Evolutionary conservation across 352 stramenopile genomes (phyloP).

Genomic region (Elongisporangium senticosum): DNA sequence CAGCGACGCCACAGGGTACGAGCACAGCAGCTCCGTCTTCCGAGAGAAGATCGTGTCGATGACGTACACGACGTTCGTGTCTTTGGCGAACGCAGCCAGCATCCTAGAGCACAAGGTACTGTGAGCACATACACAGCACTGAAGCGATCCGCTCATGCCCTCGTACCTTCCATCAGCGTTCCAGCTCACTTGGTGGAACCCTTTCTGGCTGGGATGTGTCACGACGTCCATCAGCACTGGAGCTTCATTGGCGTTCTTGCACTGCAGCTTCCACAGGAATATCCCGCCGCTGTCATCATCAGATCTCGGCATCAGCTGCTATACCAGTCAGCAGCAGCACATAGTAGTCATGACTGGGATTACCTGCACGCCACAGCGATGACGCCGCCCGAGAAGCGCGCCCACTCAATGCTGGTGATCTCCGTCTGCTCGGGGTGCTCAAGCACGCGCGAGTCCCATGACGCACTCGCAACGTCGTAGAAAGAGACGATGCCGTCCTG

Average conservation of each 20-base stretch:
- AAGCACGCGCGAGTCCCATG: conserved; percentile 58
- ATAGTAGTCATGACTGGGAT: not conserved
- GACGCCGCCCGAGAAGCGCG: conserved; percentile 47
- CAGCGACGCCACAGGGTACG: conserved; percentile 36
- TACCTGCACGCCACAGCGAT: conserved; percentile 63
- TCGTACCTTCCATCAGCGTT: conserved; percentile 55
- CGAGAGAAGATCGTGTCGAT: conserved; percentile 54
- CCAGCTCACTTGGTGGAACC: conserved; percentile 59
- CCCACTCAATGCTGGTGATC: conserved; percentile 58
- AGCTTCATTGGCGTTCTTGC: conserved; percentile 30
- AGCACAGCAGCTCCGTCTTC: conserved; percentile 56
- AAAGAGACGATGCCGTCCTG: conserved; percentile 59
- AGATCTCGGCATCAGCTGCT: not conserved
- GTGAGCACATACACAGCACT: not conserved
- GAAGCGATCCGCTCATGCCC: not conserved
- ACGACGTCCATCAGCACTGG: conserved; percentile 58
- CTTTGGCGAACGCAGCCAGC: conserved; percentile 44
- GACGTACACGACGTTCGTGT: conserved; percentile 44
- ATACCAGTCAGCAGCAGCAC: not conserved
- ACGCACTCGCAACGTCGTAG: conserved; percentile 47
- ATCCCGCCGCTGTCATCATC: conserved; percentile 33
- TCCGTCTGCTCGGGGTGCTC: conserved; percentile 51
- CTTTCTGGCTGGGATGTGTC: conserved; percentile 38
- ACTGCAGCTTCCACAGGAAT: conserved; percentile 61
- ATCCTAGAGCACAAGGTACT: conserved; percentile 17